A percentile compares a stretch with the other conserved stretches of the same genome.
Evolutionary conservation across 805 yeast genomes (phyloP).

Genomic region (Candida michaelii): DNA sequence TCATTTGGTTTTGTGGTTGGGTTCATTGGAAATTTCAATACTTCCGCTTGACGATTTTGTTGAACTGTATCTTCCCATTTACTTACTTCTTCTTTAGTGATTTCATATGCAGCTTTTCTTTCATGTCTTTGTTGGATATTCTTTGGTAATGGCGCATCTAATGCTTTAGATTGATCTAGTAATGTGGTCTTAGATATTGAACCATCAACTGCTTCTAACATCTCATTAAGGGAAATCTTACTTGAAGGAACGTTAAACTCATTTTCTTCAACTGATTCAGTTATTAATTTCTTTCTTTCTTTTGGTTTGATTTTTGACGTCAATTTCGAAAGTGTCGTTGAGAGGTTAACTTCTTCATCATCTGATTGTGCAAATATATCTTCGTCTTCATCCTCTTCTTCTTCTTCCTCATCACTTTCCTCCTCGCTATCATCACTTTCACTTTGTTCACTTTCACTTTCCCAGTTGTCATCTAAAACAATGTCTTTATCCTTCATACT

Average conservation of each 20-base stretch:
- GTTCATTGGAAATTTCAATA: slow-evolving; percentile 71
- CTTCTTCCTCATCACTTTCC: slow-evolving; percentile 12
- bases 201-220: slow-evolving; percentile 66
- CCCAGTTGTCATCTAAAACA: slow-evolving; percentile 32
- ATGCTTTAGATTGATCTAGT: slow-evolving; percentile 47
- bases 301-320: slow-evolving; percentile 32
- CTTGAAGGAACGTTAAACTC: slow-evolving; percentile 67
- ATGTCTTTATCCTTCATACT: slow-evolving; percentile 18
- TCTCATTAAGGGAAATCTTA: slow-evolving; percentile 66
- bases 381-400: slow-evolving; percentile 20
- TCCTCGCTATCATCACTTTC: slow-evolving; percentile 3
- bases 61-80: slow-evolving; percentile 87
- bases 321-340: slow-evolving; percentile 44
- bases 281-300: slow-evolving; percentile 48
- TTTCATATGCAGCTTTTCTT: slow-evolving; percentile 85
- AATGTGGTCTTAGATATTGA: slow-evolving; percentile 49
- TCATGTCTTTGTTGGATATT: slow-evolving; percentile 84
- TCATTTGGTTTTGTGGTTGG: slow-evolving; percentile 45
- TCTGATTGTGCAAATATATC: slow-evolving; percentile 14
- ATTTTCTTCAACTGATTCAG: slow-evolving; percentile 60
- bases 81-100: slow-evolving; percentile 80
- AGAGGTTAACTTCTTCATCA: slow-evolving; percentile 46
- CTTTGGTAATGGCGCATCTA: slow-evolving; percentile 81
- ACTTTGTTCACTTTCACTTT: slow-evolving; percentile 17
- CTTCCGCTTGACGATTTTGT: slow-evolving; percentile 80